Percentiles rank a stretch among this genome's conserved stretches.
Evolutionary conservation across 2,329 filamentous ascomycete genomes (phyloP).

Genomic region (Pseudocercospora macadamiae): DNA sequence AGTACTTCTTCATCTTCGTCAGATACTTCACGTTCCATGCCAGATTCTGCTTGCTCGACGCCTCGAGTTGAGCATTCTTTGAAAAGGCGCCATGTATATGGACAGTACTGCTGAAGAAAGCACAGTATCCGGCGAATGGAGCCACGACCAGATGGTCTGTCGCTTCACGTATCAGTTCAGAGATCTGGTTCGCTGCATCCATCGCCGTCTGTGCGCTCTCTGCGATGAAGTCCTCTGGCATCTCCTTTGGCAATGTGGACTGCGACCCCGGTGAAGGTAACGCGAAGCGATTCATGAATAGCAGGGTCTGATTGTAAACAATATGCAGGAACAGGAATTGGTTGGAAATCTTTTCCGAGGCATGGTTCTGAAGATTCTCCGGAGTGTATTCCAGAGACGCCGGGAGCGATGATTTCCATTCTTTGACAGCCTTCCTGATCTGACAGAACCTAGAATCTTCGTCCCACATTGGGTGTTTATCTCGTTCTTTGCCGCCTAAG

Average conservation of each 20-base stretch:
- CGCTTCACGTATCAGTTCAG: constrained; percentile 77
- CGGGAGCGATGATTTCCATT: constrained; percentile 71
- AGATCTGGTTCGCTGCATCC: constrained; percentile 83
- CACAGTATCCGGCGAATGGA: constrained; percentile 92
- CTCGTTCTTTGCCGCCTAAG: constrained; percentile 80
- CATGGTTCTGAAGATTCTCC: constrained; percentile 83
- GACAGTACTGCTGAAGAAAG: constrained; percentile 91
- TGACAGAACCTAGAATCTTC: constrained; percentile 73
- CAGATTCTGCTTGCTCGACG: constrained; percentile 78
- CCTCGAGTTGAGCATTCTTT: constrained; percentile 74
- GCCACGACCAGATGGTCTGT: constrained; percentile 81
- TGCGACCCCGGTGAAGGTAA: constrained; percentile 67
- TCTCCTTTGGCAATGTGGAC: constrained; percentile 62
- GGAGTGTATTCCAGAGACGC: constrained; percentile 70
- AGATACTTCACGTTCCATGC: constrained; percentile 88
- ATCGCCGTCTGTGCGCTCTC: constrained; percentile 76
- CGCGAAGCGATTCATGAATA: constrained; percentile 89
- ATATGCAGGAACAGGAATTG: constrained; percentile 94
- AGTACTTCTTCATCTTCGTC: constrained; percentile 93
- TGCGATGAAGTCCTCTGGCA: constrained; percentile 76
- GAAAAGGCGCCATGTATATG: constrained; percentile 92
- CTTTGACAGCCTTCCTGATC: constrained; percentile 71
- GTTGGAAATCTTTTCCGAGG: constrained; percentile 81
- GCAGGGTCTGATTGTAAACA: constrained; percentile 81
- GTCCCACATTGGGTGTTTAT: constrained; percentile 79